Conservation (phyloP, 805 yeast species). For the Myxozyma mucilagina region DNA sequence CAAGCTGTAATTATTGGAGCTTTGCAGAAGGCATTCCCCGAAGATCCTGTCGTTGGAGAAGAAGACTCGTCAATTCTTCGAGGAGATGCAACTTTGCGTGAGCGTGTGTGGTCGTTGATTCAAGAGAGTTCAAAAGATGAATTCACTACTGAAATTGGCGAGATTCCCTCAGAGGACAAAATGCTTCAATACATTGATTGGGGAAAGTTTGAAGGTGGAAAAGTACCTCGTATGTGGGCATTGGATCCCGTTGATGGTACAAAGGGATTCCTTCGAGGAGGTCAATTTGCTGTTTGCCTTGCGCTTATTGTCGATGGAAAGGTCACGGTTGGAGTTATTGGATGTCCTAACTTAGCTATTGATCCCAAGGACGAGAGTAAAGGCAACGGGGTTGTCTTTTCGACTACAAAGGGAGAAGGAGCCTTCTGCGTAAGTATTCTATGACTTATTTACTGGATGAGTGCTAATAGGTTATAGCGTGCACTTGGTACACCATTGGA, state of each 20-base stretch:
- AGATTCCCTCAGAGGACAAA: constrained; percentile 44
- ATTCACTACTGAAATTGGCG: constrained; percentile 35
- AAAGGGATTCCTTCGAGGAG: constrained; percentile 92
- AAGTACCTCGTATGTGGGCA: constrained; percentile 85
- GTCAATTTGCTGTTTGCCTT: constrained; percentile 94
- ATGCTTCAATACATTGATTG: constrained; percentile 69
- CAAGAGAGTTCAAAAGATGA: constrained; percentile 41
- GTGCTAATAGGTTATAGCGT: constrained; percentile 3
- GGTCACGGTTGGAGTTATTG: constrained; percentile 88
- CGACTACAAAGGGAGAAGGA: constrained; percentile 69
- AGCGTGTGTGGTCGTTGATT: constrained; percentile 61
- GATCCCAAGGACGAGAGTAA: constrained; percentile 40
- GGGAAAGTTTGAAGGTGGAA: constrained; percentile 81
- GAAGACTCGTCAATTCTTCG: constrained; percentile 76
- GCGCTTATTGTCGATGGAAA: constrained; percentile 84
- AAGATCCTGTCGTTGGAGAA: constrained; percentile 89
- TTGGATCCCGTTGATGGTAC: constrained; percentile 98
- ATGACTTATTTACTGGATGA: background rate
- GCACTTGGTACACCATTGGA: constrained; percentile 31
- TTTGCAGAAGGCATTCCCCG: constrained; percentile 73
- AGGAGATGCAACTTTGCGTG: constrained; percentile 50
- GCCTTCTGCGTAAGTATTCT: constrained; percentile 53
- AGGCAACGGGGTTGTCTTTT: constrained; percentile 69
- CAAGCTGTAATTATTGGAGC: constrained; percentile 91
- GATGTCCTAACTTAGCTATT: constrained; percentile 86